These are phyloP conservation scores for Elaeagnus macrophylla DNA, from an alignment of 306 rosid species.

Conservation along the genomic window DNA sequence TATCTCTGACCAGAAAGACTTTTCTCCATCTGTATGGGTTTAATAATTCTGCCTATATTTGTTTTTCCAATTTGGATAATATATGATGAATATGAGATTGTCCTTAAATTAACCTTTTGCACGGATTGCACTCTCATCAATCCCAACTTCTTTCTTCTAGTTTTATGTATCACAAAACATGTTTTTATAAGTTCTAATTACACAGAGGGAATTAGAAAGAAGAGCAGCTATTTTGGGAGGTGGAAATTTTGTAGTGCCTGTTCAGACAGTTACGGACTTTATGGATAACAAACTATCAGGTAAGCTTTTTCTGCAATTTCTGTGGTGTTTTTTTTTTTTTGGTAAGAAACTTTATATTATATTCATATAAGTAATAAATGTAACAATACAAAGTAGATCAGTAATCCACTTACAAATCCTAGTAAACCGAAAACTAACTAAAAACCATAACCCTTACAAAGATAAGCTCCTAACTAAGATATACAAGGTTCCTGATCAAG, in stretches of 20 bases:
- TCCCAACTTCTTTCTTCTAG: background rate
- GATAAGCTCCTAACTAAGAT: no score
- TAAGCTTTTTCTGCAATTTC: slow-evolving; percentile 18
- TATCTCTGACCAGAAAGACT: background rate
- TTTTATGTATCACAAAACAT: background rate
- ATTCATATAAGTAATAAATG: no score
- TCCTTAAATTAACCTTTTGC: background rate
- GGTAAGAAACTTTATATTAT: no score
- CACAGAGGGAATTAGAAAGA: slow-evolving; percentile 70
- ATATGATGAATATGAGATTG: background rate
- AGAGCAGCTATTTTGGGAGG: slow-evolving; percentile 88
- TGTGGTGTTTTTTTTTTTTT: no score
- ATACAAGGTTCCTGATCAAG: no score
- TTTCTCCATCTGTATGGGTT: background rate
- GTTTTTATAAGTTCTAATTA: slow-evolving; percentile 16
- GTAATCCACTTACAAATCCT: no score
- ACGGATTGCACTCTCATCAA: background rate
- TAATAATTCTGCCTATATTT: background rate
- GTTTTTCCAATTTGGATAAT: background rate
- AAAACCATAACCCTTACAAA: no score
- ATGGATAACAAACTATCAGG: slow-evolving; percentile 65
- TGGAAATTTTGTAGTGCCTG: slow-evolving; percentile 83
- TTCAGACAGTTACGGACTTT: slow-evolving; percentile 84
- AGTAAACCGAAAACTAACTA: no score
- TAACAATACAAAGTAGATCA: no score